A percentile compares a stretch with the other conserved stretches of the same genome.
Evolutionary conservation across 192 early-diverging fungal genomes (phyloP).

Genomic region (Geranomyces variabilis): DNA sequence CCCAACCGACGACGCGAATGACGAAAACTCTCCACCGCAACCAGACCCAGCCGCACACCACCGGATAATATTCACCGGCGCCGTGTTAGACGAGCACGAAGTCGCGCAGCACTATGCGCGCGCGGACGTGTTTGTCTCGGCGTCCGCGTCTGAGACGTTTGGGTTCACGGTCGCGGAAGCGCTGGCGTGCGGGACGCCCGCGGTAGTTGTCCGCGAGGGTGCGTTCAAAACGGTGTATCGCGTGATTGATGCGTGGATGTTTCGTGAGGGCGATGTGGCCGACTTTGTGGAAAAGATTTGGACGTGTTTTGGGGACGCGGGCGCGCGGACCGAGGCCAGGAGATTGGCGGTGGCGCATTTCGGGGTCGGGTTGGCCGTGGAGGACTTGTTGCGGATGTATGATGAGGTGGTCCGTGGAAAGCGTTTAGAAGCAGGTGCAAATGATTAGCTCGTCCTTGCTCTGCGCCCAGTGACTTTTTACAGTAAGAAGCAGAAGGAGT

Average conservation of each 20-base stretch:
- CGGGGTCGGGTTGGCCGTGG: conserved; percentile 39
- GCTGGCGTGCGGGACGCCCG: conserved; percentile 54
- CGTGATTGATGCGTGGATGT: conserved; percentile 58
- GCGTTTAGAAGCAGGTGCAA: not conserved
- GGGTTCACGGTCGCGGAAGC: conserved; percentile 62
- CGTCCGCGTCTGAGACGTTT: conserved; percentile 59
- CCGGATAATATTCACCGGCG: conserved; percentile 55
- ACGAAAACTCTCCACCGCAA: not conserved
- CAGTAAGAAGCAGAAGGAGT: too few relatives aligned
- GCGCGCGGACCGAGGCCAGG: conserved; percentile 32
- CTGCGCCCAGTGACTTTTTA: too few relatives aligned
- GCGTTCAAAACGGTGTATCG: conserved; percentile 50
- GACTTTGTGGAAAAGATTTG: conserved; percentile 42
- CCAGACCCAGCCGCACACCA: conserved; percentile 11
- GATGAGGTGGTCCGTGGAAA: conserved; percentile 23
- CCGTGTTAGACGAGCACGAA: conserved; percentile 44
- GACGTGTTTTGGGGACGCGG: conserved; percentile 14
- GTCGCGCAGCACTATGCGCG: conserved; percentile 46
- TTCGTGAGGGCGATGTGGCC: conserved; percentile 45
- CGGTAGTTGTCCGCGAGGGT: conserved; percentile 50
- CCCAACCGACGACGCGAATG: not conserved
- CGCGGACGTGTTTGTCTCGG: conserved; percentile 52
- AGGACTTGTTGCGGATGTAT: conserved; percentile 45
- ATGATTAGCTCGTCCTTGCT: too few relatives aligned
- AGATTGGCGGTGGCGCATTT: conserved; percentile 42